phyloP scores from a whole-genome alignment of 441 rosid species.

The Syzygium syzygioides region DNA sequence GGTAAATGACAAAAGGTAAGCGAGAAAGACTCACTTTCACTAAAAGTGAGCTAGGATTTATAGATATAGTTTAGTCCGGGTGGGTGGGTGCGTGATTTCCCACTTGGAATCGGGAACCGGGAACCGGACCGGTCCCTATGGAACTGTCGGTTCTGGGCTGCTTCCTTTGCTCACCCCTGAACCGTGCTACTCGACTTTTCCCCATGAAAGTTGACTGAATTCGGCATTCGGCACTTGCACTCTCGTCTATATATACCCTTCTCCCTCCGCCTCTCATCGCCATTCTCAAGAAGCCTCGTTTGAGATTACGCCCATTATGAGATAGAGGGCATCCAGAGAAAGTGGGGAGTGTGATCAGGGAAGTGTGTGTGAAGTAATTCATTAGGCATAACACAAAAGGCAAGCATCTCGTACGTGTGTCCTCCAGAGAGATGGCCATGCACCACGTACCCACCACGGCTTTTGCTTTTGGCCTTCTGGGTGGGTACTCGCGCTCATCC shows the following conservation, averaged over 20 bases:
- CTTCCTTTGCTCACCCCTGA: background rate
- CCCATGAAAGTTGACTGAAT: background rate
- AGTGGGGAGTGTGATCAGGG: background rate
- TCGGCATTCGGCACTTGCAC: background rate
- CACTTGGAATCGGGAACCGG: too few species aligned
- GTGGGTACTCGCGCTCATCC: background rate
- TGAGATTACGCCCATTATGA: background rate
- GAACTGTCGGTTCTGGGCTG: too few species aligned
- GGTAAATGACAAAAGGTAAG: too few species aligned
- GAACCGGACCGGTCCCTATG: too few species aligned
- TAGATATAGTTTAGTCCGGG: too few species aligned
- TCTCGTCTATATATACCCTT: background rate
- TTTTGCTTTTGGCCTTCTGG: conserved; percentile 12
- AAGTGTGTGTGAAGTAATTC: background rate
- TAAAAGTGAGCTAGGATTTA: too few species aligned
- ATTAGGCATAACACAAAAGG: background rate
- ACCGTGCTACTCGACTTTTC: background rate
- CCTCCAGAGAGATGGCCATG: background rate
- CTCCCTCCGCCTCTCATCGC: background rate
- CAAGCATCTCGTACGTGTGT: background rate
- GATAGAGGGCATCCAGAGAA: background rate
- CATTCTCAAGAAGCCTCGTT: background rate
- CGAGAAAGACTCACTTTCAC: too few species aligned
- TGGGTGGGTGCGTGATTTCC: too few species aligned
- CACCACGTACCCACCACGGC: background rate